phyloP scores from a whole-genome alignment of 2,329 filamentous ascomycete genomes.

The Lachnellula hyalina region DNA sequence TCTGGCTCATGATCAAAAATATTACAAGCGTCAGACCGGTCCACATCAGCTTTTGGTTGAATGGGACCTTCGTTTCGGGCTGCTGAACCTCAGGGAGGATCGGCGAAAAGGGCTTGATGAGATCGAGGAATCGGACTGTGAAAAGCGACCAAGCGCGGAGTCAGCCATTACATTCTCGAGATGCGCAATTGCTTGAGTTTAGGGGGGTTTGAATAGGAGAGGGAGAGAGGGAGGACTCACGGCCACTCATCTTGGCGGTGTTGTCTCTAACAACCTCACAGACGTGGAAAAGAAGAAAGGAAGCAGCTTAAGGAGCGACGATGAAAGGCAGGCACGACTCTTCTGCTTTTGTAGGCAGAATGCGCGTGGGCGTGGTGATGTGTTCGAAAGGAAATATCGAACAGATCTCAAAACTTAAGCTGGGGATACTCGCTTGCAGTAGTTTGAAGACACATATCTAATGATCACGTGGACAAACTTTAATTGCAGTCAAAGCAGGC shows the following conservation, averaged over 20 bases:
- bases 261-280: constrained; percentile 32
- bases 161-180: constrained; percentile 21
- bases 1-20: constrained; percentile 99
- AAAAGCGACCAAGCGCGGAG: constrained; percentile 11
- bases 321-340: constrained; percentile 21
- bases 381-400: constrained; percentile 26
- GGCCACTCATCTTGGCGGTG: constrained; percentile 39
- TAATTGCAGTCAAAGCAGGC: no score
- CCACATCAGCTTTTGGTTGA: constrained; percentile 98
- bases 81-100: constrained; percentile 99
- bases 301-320: constrained; percentile 27
- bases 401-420: constrained; percentile 22
- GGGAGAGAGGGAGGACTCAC: constrained; percentile 28
- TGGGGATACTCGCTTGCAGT: constrained; percentile 18
- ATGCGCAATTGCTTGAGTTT: constrained; percentile 16
- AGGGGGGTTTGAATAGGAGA: constrained; percentile 10
- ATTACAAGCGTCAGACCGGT: constrained; percentile 91
- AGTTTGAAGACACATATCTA: no score
- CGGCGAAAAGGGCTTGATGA: constrained; percentile 99
- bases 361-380: constrained; percentile 25
- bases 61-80: constrained; percentile 96
- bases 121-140: constrained; percentile 95
- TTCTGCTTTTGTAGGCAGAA: constrained; percentile 27
- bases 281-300: constrained; percentile 31
- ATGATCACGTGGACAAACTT: no score